A percentile compares a stretch with the other conserved stretches of the same genome.
Evolutionary conservation across 1,284 basidiomycete genomes (phyloP).

Genomic region (Leccinum olivaceoglutinosum): DNA sequence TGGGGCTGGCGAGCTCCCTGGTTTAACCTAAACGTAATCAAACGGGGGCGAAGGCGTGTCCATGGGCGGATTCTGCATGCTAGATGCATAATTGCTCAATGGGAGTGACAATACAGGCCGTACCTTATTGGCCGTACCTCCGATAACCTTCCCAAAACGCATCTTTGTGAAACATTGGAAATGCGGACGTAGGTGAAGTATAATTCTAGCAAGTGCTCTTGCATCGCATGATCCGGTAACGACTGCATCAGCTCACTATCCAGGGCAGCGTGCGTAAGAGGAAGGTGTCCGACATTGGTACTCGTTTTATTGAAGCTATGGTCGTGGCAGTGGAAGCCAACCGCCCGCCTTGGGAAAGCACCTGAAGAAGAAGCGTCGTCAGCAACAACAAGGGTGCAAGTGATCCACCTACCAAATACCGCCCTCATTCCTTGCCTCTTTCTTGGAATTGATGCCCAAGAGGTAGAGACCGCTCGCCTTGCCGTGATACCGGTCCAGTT

Average conservation of each 20-base stretch:
- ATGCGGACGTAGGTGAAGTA: constrained; percentile 72
- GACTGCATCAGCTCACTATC: constrained; percentile 34
- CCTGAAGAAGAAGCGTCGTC: constrained; percentile 34
- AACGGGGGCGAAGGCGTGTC: constrained; percentile 30
- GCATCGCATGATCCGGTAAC: constrained; percentile 51
- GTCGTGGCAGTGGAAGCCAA: constrained; percentile 62
- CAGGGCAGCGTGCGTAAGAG: constrained; percentile 18
- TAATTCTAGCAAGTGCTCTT: constrained; percentile 65
- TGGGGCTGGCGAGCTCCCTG: constrained; percentile 31
- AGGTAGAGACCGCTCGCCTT: constrained; percentile 79
- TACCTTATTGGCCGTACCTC: constrained; percentile 28
- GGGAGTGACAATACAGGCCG: neutral
- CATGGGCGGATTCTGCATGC: constrained; percentile 22
- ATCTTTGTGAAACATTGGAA: constrained; percentile 70
- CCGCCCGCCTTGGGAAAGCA: constrained; percentile 42
- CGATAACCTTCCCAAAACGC: constrained; percentile 62
- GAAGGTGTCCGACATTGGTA: constrained; percentile 6
- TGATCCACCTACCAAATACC: constrained; percentile 63
- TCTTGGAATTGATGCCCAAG: constrained; percentile 54
- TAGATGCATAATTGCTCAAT: constrained; percentile 3
- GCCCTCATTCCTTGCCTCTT: constrained; percentile 65
- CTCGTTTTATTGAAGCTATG: constrained; percentile 7
- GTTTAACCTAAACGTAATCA: constrained; percentile 22
- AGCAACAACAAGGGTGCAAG: neutral
- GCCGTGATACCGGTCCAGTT: constrained; percentile 74